Evolutionary conservation across 305 asterid species (phyloP), one percentile per base, ranked within the genome.

Genomic region (Stenogyne calaminthoides): DNA sequence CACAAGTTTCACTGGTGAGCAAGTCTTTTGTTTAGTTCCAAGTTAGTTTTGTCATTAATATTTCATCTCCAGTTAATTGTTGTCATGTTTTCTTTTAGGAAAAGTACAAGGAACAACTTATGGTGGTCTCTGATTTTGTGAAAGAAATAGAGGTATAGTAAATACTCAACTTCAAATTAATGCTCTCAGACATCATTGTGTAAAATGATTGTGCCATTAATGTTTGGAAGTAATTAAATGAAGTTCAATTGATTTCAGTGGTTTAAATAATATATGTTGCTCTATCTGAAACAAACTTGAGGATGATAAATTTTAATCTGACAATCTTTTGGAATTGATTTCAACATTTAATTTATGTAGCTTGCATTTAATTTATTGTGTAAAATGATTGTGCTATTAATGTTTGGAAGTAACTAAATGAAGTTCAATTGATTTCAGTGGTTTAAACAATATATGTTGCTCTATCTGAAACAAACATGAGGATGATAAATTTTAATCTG

Each of bases 71-170:
- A 32, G 64, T 37, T 74, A 46, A 37, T 74, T 69, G 8, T 56
- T 76, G 64, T 63, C 16, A 12, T 74, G 29, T n/a, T 36, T 70
- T 32, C 32, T 78, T 74, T 81, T 87, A 94, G 97, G 94, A 73
- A 44, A 86, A 71, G 81, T 80, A 82, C 86, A 85, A 88, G 86
- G 91, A 86, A 71, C 93, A 88, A 71, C 49, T 88, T 80, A 66
- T 77, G 84, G 77, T 55, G 83, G 82, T 87, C 65, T 84, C 91
- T 65, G 86, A 80, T 57, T 80, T 83, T 81, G 86, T 82, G 80
- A 86, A 80, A 75, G 89, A 87, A 67, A 81, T 91, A 57, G 87
- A 93, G 97, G 98, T 93, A 85, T 57, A 49, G 12, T 44, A 57
- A 55, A 39, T 39, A 57, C 54, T 5, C 20, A 6, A 5, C 14